Conservation (phyloP, 108 stramenopile genomes). For the Nannochloropsis gaditana region DNA sequence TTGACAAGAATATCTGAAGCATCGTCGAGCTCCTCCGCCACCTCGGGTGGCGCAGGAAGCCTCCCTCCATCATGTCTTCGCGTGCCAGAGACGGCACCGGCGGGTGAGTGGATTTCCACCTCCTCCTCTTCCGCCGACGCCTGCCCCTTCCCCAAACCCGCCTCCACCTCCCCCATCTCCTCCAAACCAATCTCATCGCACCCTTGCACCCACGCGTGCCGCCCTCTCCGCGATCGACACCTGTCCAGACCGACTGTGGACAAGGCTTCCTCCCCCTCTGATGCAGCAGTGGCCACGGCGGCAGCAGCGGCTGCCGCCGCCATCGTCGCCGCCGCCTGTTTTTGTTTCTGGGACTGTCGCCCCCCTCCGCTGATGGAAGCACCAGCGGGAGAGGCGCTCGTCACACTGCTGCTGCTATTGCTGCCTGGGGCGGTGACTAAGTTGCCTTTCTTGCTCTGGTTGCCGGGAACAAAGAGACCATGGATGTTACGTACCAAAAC, state of each 20-base stretch:
- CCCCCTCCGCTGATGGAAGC: background rate
- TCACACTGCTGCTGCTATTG: background rate
- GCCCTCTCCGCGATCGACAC: background rate
- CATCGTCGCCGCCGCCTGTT: background rate
- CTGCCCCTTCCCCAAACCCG: background rate
- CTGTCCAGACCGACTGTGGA: no score
- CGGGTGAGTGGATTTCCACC: background rate
- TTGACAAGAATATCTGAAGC: constrained; percentile 13
- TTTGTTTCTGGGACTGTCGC: background rate
- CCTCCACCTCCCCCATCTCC: background rate
- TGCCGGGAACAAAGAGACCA: constrained; percentile 16
- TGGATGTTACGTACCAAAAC: constrained; percentile 9
- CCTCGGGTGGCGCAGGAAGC: background rate
- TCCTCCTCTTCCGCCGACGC: background rate
- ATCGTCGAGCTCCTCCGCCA: constrained; percentile 4
- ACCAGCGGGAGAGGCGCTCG: background rate
- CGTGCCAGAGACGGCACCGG: background rate
- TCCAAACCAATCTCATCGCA: background rate
- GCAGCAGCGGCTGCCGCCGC: background rate
- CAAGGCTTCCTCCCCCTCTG: background rate
- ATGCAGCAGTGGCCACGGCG: background rate
- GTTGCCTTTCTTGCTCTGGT: background rate
- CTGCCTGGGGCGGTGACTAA: background rate
- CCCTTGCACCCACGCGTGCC: background rate
- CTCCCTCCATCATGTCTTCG: background rate